phyloP scores from a whole-genome alignment of 1,139 yeast genomes.

The Blastobotrys niveus region DNA sequence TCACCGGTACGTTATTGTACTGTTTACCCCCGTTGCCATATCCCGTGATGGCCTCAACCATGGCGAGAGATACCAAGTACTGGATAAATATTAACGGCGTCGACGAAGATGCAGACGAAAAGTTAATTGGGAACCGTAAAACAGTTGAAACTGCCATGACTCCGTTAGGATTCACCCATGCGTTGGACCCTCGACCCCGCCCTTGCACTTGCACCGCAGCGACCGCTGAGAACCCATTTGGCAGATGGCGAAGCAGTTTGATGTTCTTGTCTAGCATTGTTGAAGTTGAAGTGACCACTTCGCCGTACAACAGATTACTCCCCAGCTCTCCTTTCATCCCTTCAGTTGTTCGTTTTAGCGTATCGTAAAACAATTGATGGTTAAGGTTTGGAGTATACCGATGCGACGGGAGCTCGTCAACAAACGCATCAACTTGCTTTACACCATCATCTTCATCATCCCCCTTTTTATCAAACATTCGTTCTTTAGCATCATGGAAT shows the following conservation, averaged over 20 bases:
- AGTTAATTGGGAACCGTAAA: conserved; percentile 53
- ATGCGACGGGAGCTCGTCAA: conserved; percentile 40
- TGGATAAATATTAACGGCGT: conserved; percentile 71
- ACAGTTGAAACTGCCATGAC: conserved; percentile 78
- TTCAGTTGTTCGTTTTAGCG: conserved; percentile 37
- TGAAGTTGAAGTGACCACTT: conserved; percentile 84
- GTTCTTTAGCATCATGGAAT: conserved; percentile 16
- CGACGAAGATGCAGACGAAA: conserved; percentile 16
- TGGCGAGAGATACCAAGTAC: conserved; percentile 77
- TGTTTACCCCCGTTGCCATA: conserved; percentile 57
- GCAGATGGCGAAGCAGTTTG: conserved; percentile 50
- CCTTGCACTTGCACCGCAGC: conserved; percentile 88
- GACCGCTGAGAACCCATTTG: conserved; percentile 65
- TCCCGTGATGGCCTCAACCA: conserved; percentile 66
- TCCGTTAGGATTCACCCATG: conserved; percentile 93
- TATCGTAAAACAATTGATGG: conserved; percentile 48
- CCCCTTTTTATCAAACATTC: conserved; percentile 5
- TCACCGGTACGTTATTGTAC: conserved; percentile 68
- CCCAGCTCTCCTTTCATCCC: conserved; percentile 45
- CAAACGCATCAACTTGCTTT: conserved; percentile 49
- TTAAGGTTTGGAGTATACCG: conserved; percentile 66
- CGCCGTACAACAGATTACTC: conserved; percentile 64
- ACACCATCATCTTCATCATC: conserved; percentile 50
- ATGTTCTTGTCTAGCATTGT: conserved; percentile 72
- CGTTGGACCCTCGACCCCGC: conserved; percentile 89